These are phyloP conservation scores for Xerocomellus chrysenteron DNA, from an alignment of 768 basidiomycete species.

Conservation along the genomic window DNA sequence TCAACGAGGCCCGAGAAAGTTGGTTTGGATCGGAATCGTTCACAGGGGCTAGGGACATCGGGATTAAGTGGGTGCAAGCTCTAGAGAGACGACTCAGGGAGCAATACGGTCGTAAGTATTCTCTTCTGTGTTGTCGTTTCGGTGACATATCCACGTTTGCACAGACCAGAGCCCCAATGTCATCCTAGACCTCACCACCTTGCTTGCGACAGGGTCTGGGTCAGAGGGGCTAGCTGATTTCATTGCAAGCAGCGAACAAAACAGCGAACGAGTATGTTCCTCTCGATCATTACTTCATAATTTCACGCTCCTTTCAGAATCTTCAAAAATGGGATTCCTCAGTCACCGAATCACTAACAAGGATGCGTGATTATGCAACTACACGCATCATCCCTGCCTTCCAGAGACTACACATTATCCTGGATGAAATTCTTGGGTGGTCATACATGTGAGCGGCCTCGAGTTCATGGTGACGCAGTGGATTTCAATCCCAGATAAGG, in stretches of 20 bases:
- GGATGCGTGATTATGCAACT: conserved; percentile 72
- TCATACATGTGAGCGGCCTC: conserved; percentile 56
- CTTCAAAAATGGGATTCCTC: conserved; percentile 82
- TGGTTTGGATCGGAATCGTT: conserved; percentile 74
- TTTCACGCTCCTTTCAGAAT: conserved; percentile 46
- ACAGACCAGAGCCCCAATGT: conserved; percentile 62
- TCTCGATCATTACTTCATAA: conserved; percentile 8
- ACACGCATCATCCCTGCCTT: conserved; percentile 69
- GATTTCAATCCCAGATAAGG: conserved; percentile 38
- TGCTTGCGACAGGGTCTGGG: conserved; percentile 70
- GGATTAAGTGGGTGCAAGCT: conserved; percentile 68
- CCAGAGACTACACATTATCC: conserved; percentile 71
- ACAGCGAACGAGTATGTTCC: conserved; percentile 71
- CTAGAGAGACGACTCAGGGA: conserved; percentile 64
- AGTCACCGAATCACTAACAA: conserved; percentile 65
- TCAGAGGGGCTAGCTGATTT: conserved; percentile 73
- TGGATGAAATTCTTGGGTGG: conserved; percentile 83
- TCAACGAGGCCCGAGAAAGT: conserved; percentile 66
- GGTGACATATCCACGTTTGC: conserved; percentile 13
- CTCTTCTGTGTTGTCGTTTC: conserved; percentile 8
- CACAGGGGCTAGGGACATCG: conserved; percentile 68
- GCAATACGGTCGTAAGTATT: conserved; percentile 63
- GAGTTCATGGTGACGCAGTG: conserved; percentile 8
- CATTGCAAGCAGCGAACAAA: conserved; percentile 73
- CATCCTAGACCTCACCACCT: conserved; percentile 66